Percentiles rank a stretch among this genome's conserved stretches.
phyloP scores from a whole-genome alignment of 2,329 filamentous ascomycete species.

The Neocatenulostroma microsporum region DNA sequence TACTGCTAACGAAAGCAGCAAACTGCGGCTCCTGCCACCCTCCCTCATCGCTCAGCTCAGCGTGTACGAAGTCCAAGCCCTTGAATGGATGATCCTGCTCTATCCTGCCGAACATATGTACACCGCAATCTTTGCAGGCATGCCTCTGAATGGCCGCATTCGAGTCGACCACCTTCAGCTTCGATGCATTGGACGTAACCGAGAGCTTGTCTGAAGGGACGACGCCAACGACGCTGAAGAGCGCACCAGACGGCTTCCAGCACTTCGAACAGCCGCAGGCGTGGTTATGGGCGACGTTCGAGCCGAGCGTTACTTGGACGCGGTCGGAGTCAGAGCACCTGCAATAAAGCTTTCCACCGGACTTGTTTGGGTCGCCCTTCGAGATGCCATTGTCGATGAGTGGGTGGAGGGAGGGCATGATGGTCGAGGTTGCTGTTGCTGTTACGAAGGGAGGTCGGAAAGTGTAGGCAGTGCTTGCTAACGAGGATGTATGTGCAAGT shows the following conservation, averaged over 20 bases:
- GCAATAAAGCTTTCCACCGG: conserved; percentile 56
- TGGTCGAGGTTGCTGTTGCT: too few relatives aligned
- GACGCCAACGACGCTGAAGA: conserved; percentile 59
- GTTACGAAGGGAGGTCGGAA: too few relatives aligned
- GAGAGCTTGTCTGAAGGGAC: conserved; percentile 48
- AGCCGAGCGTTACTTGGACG: conserved; percentile 50
- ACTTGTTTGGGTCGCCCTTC: conserved; percentile 48
- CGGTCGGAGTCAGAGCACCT: conserved; percentile 49
- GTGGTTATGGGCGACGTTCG: conserved; percentile 61
- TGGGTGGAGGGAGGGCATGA: conserved; percentile 53
- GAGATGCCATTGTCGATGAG: conserved; percentile 54
- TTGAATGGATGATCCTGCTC: conserved; percentile 58
- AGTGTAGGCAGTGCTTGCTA: too few relatives aligned
- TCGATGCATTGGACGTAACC: conserved; percentile 52
- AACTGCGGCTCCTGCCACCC: conserved; percentile 69
- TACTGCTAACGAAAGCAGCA: conserved; percentile 58
- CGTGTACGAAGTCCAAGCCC: conserved; percentile 62
- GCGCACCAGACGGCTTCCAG: conserved; percentile 58
- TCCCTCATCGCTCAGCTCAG: conserved; percentile 50
- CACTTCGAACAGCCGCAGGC: conserved; percentile 65
- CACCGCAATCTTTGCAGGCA: conserved; percentile 54
- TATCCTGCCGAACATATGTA: conserved; percentile 58
- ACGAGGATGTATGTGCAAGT: too few relatives aligned
- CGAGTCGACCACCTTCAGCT: conserved; percentile 50
- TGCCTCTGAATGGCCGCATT: conserved; percentile 53